Conservation (phyloP, 2,329 filamentous ascomycete species). For the Cladophialophora exuberans region DNA sequence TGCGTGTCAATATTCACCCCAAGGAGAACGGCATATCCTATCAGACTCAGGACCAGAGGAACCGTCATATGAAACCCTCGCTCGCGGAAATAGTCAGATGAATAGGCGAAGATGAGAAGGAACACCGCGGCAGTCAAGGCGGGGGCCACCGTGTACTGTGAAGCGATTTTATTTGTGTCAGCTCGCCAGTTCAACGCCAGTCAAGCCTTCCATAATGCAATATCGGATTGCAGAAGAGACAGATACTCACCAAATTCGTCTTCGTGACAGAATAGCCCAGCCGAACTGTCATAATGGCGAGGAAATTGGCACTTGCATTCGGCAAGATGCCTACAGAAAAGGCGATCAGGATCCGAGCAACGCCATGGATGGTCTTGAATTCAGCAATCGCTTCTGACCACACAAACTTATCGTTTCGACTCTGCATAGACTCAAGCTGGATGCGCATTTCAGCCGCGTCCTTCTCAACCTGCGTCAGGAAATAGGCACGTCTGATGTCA, state of each 20-base stretch:
- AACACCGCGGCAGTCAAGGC: background rate
- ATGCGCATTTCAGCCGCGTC: slow-evolving; percentile 72
- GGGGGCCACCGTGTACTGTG: slow-evolving; percentile 14
- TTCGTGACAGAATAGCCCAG: slow-evolving; percentile 32
- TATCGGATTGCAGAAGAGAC: slow-evolving; percentile 25
- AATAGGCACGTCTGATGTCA: slow-evolving; percentile 51
- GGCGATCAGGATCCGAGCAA: background rate
- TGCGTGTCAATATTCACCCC: slow-evolving; percentile 17
- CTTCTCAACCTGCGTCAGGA: slow-evolving; percentile 68
- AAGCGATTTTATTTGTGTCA: slow-evolving; percentile 5
- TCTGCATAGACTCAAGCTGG: slow-evolving; percentile 63
- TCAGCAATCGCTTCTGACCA: background rate
- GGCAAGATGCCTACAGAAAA: background rate
- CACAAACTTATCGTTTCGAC: background rate
- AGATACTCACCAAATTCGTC: slow-evolving; percentile 35
- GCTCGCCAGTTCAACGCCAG: no score
- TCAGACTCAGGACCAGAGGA: slow-evolving; percentile 23
- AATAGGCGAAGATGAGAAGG: no score
- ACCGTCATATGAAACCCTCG: slow-evolving; percentile 28
- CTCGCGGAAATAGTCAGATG: slow-evolving; percentile 32
- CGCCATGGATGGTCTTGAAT: slow-evolving; percentile 6
- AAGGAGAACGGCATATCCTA: slow-evolving; percentile 27
- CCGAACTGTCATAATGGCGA: slow-evolving; percentile 1
- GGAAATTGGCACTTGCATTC: slow-evolving; percentile 4
- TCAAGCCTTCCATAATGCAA: no score